A percentile compares a stretch with the other conserved stretches of the same genome.
Conservation (phyloP, 768 basidiomycete species). For the Termitomyces heimii region DNA sequence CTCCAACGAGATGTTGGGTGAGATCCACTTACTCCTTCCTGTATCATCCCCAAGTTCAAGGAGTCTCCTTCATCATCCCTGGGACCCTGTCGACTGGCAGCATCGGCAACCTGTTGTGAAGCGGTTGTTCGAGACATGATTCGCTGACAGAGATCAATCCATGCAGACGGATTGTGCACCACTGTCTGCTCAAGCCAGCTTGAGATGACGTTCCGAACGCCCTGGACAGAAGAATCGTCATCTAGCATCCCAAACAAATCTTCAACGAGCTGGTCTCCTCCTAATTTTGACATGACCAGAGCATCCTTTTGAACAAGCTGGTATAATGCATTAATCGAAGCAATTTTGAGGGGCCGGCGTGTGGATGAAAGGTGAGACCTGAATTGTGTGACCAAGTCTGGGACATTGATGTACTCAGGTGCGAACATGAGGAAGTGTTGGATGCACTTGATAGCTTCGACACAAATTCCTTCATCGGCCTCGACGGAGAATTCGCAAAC, state of each 20-base stretch:
- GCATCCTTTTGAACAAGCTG: slow-evolving; percentile 97
- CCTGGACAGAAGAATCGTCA: slow-evolving; percentile 89
- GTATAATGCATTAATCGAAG: slow-evolving; percentile 93
- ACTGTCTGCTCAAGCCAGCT: slow-evolving; percentile 97
- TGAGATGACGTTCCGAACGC: slow-evolving; percentile 87
- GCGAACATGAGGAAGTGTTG: slow-evolving; percentile 98
- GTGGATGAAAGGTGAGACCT: slow-evolving; percentile 74
- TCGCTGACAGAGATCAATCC: slow-evolving; percentile 96
- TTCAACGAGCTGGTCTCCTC: slow-evolving; percentile 91
- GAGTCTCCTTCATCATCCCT: slow-evolving; percentile 95
- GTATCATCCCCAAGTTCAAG: slow-evolving; percentile 55
- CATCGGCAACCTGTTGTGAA: slow-evolving; percentile 67
- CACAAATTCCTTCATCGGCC: slow-evolving; percentile 80
- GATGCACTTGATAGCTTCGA: slow-evolving; percentile 93
- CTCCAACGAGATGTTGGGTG: slow-evolving; percentile 83
- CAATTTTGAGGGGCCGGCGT: slow-evolving; percentile 81
- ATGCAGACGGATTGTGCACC: slow-evolving; percentile 87
- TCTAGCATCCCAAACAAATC: slow-evolving; percentile 94
- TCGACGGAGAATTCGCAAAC: slow-evolving; percentile 83
- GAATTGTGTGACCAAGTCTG: slow-evolving; percentile 74
- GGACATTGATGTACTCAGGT: slow-evolving; percentile 76
- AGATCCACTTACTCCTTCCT: slow-evolving; percentile 31
- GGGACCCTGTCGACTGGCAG: slow-evolving; percentile 44
- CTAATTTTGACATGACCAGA: slow-evolving; percentile 82
- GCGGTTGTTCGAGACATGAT: slow-evolving; percentile 96